Evolutionary conservation across 176 grass and related monocot species (phyloP).

Genomic region (Zizania latifolia): DNA sequence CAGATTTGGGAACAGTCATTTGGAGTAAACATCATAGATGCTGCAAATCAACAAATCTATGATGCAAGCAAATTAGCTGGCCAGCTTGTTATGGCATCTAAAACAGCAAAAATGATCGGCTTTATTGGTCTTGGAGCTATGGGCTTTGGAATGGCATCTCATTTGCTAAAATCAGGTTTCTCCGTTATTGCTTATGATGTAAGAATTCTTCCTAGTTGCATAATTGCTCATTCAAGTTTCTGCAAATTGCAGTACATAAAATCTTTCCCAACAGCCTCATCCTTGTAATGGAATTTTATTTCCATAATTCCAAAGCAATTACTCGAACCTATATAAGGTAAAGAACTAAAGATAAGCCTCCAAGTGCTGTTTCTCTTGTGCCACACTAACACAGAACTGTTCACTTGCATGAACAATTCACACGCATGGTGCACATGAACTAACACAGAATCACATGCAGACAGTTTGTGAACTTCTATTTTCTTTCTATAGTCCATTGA

Average conservation of each 20-base stretch:
- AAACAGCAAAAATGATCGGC: conserved; percentile 65
- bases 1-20: conserved; percentile 82
- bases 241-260: conserved; percentile 24
- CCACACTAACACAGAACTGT: neutral
- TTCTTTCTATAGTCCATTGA: neutral
- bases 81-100: conserved; percentile 51
- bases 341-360: neutral
- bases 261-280: neutral
- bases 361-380: neutral
- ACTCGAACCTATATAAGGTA: neutral
- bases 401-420: neutral
- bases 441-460: neutral
- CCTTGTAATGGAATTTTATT: neutral
- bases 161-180: conserved; percentile 91
- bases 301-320: neutral
- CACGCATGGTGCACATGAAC: neutral
- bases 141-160: conserved; percentile 95
- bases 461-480: neutral
- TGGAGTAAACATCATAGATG: conserved; percentile 78
- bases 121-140: conserved; percentile 99
- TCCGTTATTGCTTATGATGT: conserved; percentile 83
- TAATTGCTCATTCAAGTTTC: neutral
- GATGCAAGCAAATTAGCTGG: conserved; percentile 61
- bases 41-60: conserved; percentile 64
- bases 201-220: conserved; percentile 35